These are phyloP conservation scores for Limonium bicolor DNA, from an alignment of 148 eudicot species.

Conservation along the genomic window DNA sequence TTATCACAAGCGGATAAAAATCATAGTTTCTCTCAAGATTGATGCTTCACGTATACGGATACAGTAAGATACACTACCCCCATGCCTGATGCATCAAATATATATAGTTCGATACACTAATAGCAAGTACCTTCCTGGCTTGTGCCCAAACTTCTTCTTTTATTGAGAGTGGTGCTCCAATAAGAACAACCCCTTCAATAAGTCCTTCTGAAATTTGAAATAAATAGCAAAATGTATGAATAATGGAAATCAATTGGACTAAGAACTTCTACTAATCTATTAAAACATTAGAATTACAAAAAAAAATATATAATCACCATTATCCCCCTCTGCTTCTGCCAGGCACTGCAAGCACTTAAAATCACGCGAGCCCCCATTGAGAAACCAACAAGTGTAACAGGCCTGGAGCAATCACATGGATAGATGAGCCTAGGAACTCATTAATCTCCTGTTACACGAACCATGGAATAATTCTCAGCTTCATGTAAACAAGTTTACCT, in stretches of 20 bases:
- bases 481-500: slow-evolving; percentile 25
- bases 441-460: not conserved
- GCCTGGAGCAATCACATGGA: slow-evolving; percentile 26
- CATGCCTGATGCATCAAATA: too few relatives aligned
- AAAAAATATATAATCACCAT: slow-evolving; percentile 20
- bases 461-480: not conserved
- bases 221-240: not conserved
- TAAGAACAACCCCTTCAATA: slow-evolving; percentile 81
- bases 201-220: slow-evolving; percentile 35
- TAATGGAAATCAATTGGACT: too few relatives aligned
- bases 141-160: slow-evolving; percentile 64
- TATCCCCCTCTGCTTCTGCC: slow-evolving; percentile 36
- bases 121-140: slow-evolving; percentile 77
- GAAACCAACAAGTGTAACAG: slow-evolving; percentile 77
- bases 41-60: too few relatives aligned
- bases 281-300: not conserved
- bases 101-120: not conserved
- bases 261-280: too few relatives aligned
- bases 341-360: slow-evolving; percentile 64
- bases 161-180: slow-evolving; percentile 74
- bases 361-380: slow-evolving; percentile 81
- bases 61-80: too few relatives aligned
- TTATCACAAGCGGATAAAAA: too few relatives aligned
- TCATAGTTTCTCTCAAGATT: too few relatives aligned
- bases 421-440: not conserved